A percentile compares a stretch with the other conserved stretches of the same genome.
Conservation (phyloP, 225 moss, liverwort and hornwort genomes). For the Pseudisothecium myosuroides region DNA sequence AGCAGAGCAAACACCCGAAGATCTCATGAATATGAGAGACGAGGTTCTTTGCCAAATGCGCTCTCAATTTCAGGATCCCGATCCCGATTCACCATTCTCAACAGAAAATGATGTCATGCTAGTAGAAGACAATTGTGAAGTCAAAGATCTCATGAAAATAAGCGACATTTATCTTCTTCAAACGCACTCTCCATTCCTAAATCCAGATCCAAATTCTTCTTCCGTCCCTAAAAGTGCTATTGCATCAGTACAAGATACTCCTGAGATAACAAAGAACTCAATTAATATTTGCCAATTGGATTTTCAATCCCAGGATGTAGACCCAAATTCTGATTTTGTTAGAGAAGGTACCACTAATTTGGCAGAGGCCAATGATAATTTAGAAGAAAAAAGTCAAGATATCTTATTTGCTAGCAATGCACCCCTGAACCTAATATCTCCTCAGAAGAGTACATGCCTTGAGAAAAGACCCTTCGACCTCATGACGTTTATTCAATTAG, state of each 20-base stretch:
- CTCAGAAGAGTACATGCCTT: neutral
- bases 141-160: neutral
- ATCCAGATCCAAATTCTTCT: neutral
- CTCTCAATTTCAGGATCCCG: neutral
- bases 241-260: neutral
- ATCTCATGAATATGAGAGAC: neutral
- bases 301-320: neutral
- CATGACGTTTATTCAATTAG: neutral
- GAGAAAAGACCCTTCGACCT: neutral
- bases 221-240: neutral
- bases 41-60: neutral
- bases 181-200: neutral
- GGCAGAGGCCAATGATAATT: neutral
- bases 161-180: neutral
- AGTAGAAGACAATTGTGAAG: neutral
- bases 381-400: neutral
- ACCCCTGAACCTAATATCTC: neutral
- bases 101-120: neutral
- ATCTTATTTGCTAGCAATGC: neutral
- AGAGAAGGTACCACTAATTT: neutral
- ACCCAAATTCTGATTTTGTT: neutral
- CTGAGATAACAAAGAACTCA: neutral
- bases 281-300: neutral
- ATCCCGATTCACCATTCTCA: neutral
- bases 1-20: neutral